phyloP scores from a whole-genome alignment of 2,329 filamentous ascomycete species.

The Aspergillus sclerotialis region DNA sequence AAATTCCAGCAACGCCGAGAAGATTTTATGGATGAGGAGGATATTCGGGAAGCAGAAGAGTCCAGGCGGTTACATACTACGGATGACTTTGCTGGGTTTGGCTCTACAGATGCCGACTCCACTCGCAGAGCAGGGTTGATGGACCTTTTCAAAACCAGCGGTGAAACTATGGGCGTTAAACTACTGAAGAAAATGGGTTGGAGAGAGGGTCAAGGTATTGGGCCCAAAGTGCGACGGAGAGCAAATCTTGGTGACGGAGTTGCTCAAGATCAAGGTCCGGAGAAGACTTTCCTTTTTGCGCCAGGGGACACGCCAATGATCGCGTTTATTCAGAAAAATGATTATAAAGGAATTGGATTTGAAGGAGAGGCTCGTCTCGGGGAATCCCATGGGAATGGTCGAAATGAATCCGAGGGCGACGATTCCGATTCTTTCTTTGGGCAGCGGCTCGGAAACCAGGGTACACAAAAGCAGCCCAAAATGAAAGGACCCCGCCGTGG shows the following conservation, averaged over 20 bases:
- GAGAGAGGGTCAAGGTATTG: slow-evolving; percentile 88
- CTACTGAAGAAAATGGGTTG: slow-evolving; percentile 90
- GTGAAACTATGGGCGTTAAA: slow-evolving; percentile 81
- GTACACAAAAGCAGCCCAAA: slow-evolving; percentile 35
- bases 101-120: slow-evolving; percentile 54
- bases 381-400: slow-evolving; percentile 9
- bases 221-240: slow-evolving; percentile 71
- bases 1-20: slow-evolving; percentile 58
- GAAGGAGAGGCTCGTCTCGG: slow-evolving; percentile 33
- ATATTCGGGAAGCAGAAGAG: slow-evolving; percentile 79
- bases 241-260: slow-evolving; percentile 58
- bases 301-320: slow-evolving; percentile 70
- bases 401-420: slow-evolving; percentile 18
- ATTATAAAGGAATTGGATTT: slow-evolving; percentile 42
- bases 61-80: slow-evolving; percentile 66
- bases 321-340: slow-evolving; percentile 37
- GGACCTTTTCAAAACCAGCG: slow-evolving; percentile 63
- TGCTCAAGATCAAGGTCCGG: slow-evolving; percentile 29
- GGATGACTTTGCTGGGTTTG: slow-evolving; percentile 68
- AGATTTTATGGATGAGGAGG: slow-evolving; percentile 98
- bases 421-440: slow-evolving; percentile 31
- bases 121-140: slow-evolving; percentile 52
- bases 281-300: slow-evolving; percentile 68
- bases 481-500: slow-evolving; percentile 53
- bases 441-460: slow-evolving; percentile 21